A percentile compares a stretch with the other conserved stretches of the same genome.
These are phyloP conservation scores for Graphiopsis chlorocephala DNA, from an alignment of 2,329 filamentous ascomycete genomes.

Conservation along the genomic window DNA sequence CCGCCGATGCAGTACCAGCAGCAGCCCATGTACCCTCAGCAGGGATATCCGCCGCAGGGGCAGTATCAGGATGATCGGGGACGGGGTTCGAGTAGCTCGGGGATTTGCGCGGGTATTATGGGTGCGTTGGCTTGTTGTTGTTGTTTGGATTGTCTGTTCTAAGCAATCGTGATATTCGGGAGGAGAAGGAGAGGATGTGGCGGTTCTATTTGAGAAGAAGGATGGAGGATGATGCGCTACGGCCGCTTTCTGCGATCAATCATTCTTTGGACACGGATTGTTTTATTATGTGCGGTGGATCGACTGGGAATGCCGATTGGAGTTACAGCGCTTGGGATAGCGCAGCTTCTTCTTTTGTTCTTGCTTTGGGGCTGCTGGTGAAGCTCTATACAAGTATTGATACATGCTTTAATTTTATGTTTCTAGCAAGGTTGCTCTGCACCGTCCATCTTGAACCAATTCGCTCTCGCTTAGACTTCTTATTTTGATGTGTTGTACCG, in stretches of 20 bases:
- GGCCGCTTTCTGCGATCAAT: neutral
- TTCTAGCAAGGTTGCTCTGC: neutral
- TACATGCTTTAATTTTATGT: neutral
- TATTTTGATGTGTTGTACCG: too few relatives aligned
- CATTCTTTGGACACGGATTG: neutral
- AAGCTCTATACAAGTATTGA: neutral
- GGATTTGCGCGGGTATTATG: conserved; percentile 48
- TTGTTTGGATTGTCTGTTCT: conserved; percentile 48
- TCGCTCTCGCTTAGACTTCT: too few relatives aligned
- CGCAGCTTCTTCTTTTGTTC: neutral
- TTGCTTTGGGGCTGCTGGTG: neutral
- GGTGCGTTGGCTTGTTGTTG: conserved; percentile 51
- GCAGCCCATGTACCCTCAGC: conserved; percentile 35
- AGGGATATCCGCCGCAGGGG: conserved; percentile 38
- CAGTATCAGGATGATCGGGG: conserved; percentile 20
- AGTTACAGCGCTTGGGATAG: neutral
- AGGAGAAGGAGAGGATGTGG: neutral
- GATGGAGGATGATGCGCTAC: neutral
- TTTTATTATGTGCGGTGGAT: neutral
- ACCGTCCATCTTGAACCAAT: too few relatives aligned
- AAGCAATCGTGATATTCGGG: neutral
- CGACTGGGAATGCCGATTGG: neutral
- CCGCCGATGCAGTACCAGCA: conserved; percentile 40
- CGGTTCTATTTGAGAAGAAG: neutral
- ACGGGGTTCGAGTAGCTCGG: conserved; percentile 28